Conservation (phyloP, 1,284 basidiomycete genomes). For the Apiotrichum gamsii region DNA sequence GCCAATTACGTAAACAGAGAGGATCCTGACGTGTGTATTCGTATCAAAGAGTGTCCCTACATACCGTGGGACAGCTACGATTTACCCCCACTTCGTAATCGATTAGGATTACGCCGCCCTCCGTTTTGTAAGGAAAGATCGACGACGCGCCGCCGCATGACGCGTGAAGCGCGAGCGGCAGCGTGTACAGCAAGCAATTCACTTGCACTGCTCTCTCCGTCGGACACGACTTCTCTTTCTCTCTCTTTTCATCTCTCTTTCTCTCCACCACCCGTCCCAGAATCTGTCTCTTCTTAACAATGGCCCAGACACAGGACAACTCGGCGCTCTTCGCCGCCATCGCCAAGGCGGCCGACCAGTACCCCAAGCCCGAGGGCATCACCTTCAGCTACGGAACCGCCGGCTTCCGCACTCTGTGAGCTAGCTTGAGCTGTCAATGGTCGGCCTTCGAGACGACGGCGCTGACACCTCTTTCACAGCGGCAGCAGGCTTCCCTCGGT, state of each 20-base stretch:
- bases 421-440: too few species aligned
- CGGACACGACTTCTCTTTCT: neutral
- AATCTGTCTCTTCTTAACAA: neutral
- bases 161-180: too few species aligned
- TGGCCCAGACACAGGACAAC: conserved; percentile 19
- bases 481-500: conserved; percentile 81
- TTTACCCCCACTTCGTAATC: too few species aligned
- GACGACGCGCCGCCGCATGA: too few species aligned
- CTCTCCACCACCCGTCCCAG: neutral
- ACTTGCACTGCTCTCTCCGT: neutral
- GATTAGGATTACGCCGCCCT: too few species aligned
- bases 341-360: conserved; percentile 33
- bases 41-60: too few species aligned
- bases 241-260: neutral
- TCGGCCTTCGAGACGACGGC: too few species aligned
- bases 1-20: too few species aligned
- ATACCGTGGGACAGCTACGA: too few species aligned
- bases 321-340: conserved; percentile 33
- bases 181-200: too few species aligned
- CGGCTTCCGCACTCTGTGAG: conserved; percentile 86
- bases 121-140: too few species aligned
- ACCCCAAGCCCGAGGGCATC: conserved; percentile 49
- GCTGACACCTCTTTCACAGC: conserved; percentile 47
- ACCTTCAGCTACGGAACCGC: conserved; percentile 87
- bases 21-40: too few species aligned